Evolutionary conservation across 306 rosid genomes (phyloP).

Genomic region (Dalbergia cochinchinensis): DNA sequence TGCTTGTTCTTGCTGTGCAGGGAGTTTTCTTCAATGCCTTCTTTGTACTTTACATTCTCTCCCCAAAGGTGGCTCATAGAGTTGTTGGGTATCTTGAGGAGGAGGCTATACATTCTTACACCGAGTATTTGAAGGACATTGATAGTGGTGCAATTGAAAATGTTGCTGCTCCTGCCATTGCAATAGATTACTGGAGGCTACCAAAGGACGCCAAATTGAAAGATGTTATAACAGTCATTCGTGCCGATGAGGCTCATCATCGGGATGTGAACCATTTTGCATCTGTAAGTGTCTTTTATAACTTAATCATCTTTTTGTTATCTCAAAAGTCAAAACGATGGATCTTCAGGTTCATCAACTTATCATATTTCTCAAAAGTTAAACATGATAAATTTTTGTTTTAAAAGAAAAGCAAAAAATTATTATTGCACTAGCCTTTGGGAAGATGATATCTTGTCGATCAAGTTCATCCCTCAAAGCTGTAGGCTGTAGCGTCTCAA

Average conservation of each 20-base stretch:
- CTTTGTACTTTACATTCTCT: slow-evolving; percentile 62
- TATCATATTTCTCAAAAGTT: neutral
- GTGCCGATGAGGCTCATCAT: slow-evolving; percentile 90
- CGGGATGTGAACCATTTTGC: slow-evolving; percentile 86
- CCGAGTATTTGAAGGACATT: slow-evolving; percentile 66
- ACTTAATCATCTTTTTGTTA: neutral
- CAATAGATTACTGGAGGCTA: slow-evolving; percentile 87
- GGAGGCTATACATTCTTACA: slow-evolving; percentile 78
- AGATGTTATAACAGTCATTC: slow-evolving; percentile 76
- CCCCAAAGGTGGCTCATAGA: slow-evolving; percentile 79
- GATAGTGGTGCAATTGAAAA: slow-evolving; percentile 69
- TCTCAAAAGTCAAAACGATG: neutral
- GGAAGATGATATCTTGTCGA: no score
- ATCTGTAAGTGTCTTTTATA: slow-evolving; percentile 62
- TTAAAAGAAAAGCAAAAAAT: neutral
- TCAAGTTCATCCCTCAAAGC: no score
- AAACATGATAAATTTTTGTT: neutral
- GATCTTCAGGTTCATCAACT: neutral
- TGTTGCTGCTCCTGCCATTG: slow-evolving; percentile 78
- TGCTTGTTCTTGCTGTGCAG: slow-evolving; percentile 76
- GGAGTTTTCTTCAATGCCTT: slow-evolving; percentile 86
- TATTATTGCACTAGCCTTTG: no score
- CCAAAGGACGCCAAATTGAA: slow-evolving; percentile 73
- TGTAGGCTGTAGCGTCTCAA: no score
- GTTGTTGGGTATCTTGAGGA: slow-evolving; percentile 86